phyloP scores from a whole-genome alignment of 2,329 filamentous ascomycete genomes.

The Diaporthe sp. region DNA sequence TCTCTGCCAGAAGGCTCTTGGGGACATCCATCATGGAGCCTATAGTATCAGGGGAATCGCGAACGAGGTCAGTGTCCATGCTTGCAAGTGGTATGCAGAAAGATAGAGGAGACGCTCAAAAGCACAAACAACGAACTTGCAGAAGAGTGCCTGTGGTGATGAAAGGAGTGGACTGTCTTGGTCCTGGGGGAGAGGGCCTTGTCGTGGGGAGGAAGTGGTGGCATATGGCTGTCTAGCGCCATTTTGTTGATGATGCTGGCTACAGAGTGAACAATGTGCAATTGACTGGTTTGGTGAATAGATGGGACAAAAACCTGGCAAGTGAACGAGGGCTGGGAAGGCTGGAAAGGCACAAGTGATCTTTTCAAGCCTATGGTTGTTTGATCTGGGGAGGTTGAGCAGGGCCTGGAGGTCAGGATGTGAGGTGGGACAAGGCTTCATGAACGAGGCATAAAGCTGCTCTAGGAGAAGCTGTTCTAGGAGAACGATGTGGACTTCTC shows the following conservation, averaged over 20 bases:
- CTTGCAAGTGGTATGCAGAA: not conserved
- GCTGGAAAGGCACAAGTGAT: not conserved
- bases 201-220: conserved; percentile 32
- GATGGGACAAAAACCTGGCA: not conserved
- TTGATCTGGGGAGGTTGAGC: not conserved
- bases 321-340: not conserved
- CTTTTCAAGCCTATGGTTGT: not conserved
- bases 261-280: not conserved
- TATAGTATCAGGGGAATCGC: conserved; percentile 52
- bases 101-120: not conserved
- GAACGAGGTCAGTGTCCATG: conserved; percentile 17
- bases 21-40: conserved; percentile 94
- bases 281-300: not conserved
- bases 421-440: not conserved
- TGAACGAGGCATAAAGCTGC: not conserved
- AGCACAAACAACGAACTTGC: conserved; percentile 16
- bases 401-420: not conserved
- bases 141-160: conserved; percentile 37
- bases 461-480: not conserved
- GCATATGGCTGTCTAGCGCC: conserved; percentile 37
- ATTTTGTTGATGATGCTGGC: conserved; percentile 27
- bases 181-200: conserved; percentile 39
- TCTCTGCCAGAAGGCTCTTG: conserved; percentile 83
- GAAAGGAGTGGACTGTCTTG: conserved; percentile 34
- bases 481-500: not conserved